A percentile compares a stretch with the other conserved stretches of the same genome.
Conservation (phyloP, 805 yeast genomes). For the Pichia scutulata region DNA sequence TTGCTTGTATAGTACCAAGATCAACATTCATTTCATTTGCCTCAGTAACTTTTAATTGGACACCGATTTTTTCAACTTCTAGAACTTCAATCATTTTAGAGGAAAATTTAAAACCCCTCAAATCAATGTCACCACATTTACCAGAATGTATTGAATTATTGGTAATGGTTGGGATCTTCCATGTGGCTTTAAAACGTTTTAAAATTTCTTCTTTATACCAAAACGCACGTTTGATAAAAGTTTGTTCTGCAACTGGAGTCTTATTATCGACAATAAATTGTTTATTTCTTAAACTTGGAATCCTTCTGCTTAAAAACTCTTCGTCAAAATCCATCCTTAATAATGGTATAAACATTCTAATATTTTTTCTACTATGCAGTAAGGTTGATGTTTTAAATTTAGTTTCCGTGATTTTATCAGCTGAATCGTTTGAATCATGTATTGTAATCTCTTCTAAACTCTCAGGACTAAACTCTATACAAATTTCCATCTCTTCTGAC, state of each 20-base stretch:
- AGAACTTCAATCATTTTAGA: constrained; percentile 52
- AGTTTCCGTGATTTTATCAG: constrained; percentile 11
- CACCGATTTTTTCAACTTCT: constrained; percentile 39
- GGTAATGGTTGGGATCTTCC: constrained; percentile 39
- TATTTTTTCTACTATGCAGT: constrained; percentile 23
- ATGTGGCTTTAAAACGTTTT: constrained; percentile 50
- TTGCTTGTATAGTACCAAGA: constrained; percentile 31
- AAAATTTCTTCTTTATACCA: constrained; percentile 75
- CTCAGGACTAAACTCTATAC: constrained; percentile 21
- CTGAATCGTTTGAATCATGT: constrained; percentile 16
- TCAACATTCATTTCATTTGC: constrained; percentile 6
- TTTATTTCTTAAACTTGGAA: constrained; percentile 64
- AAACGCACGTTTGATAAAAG: constrained; percentile 52
- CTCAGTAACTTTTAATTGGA: constrained; percentile 30
- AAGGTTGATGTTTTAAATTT: constrained; percentile 13
- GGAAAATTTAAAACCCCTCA: constrained; percentile 58
- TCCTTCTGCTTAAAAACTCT: constrained; percentile 38
- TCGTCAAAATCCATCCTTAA: constrained; percentile 41
- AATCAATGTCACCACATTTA: constrained; percentile 52
- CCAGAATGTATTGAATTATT: constrained; percentile 24
- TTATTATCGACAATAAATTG: constrained; percentile 60
- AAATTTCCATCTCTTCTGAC: constrained; percentile 48
- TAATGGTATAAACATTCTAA: constrained; percentile 66
- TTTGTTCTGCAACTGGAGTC: constrained; percentile 48
- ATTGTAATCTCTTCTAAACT: constrained; percentile 9